Evolutionary conservation across 352 stramenopile species (phyloP), one percentile per base, ranked within the genome.

Genomic region (Pythium vanterpoolii): DNA sequence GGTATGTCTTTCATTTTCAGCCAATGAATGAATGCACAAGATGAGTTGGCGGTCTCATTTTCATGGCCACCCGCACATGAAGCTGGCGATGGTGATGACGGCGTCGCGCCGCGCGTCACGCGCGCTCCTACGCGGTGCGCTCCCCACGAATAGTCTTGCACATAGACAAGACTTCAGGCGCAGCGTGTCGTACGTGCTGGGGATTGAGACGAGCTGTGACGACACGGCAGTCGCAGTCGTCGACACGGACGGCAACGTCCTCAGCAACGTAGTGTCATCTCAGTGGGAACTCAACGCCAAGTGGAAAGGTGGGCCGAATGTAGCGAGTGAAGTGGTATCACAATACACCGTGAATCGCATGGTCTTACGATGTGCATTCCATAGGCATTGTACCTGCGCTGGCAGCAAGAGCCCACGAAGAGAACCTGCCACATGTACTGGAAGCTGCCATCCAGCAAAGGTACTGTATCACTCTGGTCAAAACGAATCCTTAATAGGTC

Each of bases 141-240:
- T 42, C 4, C 34, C 34, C 34, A 2, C 8, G 34, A 42, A 16
- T 1, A 4, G 18, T 4, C 34, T 42, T 19, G 7, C n/a, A 9
- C 57, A 27, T 30, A 2, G 24, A n/a, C 7, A 5, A 5, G 23
- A 7, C 13, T 23, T 6, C 1, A 40, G 28, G 44, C 62, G 62
- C 44, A 40, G 34, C 21, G 60, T 73, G 19, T 85, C 84, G 39
- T 93, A 87, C 49, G 74, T 98, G 9, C 72, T 99, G 49, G 95
- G 96, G 19, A 98, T 98, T 64, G 94, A 98, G 72, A 98, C 93
- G 24, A 97, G 89, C 50, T 98, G 96, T 68, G 95, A 98, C 71
- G 96, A 98, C 71, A 98, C 95, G 38, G 86, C 73, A 9, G 93
- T 86, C 2, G 95, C 93, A 6, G 77, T 98, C 31, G 73, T 98